These are phyloP conservation scores for Jamesozyma gamospora DNA, from an alignment of 805 yeast genomes.

Conservation along the genomic window DNA sequence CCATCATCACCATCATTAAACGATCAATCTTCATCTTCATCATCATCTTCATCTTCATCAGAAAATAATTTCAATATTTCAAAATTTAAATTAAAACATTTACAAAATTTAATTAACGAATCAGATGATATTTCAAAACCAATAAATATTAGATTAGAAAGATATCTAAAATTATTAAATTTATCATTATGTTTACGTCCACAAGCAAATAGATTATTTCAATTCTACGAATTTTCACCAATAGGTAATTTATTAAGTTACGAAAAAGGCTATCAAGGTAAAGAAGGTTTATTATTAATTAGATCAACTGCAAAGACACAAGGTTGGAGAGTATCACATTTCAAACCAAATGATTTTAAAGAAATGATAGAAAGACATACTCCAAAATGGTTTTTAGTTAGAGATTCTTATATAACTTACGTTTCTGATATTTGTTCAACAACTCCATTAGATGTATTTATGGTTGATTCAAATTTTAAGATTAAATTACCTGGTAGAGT, in stretches of 20 bases:
- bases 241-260: slow-evolving; percentile 73
- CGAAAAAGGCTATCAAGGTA: slow-evolving; percentile 75
- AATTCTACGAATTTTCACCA: slow-evolving; percentile 84
- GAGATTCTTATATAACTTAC: slow-evolving; percentile 76
- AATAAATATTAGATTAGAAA: slow-evolving; percentile 38
- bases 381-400: slow-evolving; percentile 81
- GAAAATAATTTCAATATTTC: slow-evolving; percentile 6
- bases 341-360: slow-evolving; percentile 63
- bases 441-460: slow-evolving; percentile 80
- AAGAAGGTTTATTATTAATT: slow-evolving; percentile 76
- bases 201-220: slow-evolving; percentile 73
- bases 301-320: slow-evolving; percentile 77
- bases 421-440: slow-evolving; percentile 82
- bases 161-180: slow-evolving; percentile 56
- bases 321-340: slow-evolving; percentile 94
- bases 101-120: slow-evolving; percentile 22
- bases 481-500: slow-evolving; percentile 37
- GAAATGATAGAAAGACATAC: slow-evolving; percentile 89
- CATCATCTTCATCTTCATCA: slow-evolving; percentile 1
- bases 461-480: slow-evolving; percentile 71
- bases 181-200: slow-evolving; percentile 56
- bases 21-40: neutral
- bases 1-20: neutral
- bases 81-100: slow-evolving; percentile 22
- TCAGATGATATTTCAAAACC: slow-evolving; percentile 21